Evolutionary conservation across 2,329 filamentous ascomycete species (phyloP), one percentile per base, ranked within the genome.

Genomic region (Blastomyces silverae): DNA sequence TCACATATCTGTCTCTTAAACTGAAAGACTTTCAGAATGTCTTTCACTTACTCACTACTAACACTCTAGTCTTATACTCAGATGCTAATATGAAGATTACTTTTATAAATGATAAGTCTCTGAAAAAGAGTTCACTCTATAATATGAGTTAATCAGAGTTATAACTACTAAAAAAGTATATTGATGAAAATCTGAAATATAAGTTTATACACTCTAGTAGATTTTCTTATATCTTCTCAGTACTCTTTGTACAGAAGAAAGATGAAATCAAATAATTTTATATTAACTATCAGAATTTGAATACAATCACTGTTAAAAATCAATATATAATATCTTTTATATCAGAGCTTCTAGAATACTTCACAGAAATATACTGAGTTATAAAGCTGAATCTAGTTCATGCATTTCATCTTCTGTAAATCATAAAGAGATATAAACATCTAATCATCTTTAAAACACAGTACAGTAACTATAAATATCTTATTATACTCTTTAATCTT

Each of bases 331-430:
- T n/a, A n/a, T n/a, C n/a, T n/a, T n/a, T n/a, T n/a, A n/a, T 28
- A 28, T 28, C 1, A 28, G 28, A 28, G 28, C 28, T 28, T 28
- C 28, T 28, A 25, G 66, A 73, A 37, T 20, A 59, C 0, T 20
- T 75, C 17, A 52, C 22, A 13, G 22, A 57, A 11, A 61, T 64
- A 2, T 67, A 60, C 22, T 62, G 60, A 2, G 73, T 70, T 48
- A 69, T 64, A 4, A 71, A 65, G 28, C n/a, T 75, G 6, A 69
- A 74, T 64, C 13, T 75, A 17, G 63, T 67, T 25, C 46, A 66
- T 25, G 64, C 60, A 6, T 76, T 71, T 59, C 65, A 75, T 55
- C 28, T 50, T 2, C 66, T 75, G 20, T 42, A 20, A 6, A 74
- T 74, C 22, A 66, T 66, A 22, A 7, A 65, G 56, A 66, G 66